Evolutionary conservation across 2,329 filamentous ascomycete genomes (phyloP).

Genomic region (Penicillium freii): DNA sequence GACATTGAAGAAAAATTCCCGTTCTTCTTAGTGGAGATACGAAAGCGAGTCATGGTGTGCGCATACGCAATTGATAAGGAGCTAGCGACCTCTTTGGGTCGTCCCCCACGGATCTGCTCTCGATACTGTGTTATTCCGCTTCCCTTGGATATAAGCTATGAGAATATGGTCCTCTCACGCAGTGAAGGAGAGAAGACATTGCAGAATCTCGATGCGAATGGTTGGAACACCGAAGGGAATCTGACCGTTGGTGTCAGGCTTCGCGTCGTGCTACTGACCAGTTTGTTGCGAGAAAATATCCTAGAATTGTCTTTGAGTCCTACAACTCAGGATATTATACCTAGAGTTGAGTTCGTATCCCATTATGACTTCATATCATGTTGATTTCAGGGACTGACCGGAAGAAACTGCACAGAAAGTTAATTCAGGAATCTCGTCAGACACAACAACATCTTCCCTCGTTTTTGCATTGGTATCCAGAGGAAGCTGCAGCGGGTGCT

Average conservation of each 20-base stretch:
- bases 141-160: slow-evolving; percentile 23
- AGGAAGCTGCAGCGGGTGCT: background rate
- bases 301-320: background rate
- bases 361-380: background rate
- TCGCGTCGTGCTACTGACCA: background rate
- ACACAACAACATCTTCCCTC: background rate
- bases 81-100: slow-evolving; percentile 47
- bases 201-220: slow-evolving; percentile 16
- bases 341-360: background rate
- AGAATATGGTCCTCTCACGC: slow-evolving; percentile 18
- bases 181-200: slow-evolving; percentile 10
- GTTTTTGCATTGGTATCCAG: background rate
- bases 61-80: slow-evolving; percentile 48
- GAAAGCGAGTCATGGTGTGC: slow-evolving; percentile 39
- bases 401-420: background rate
- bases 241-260: background rate
- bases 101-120: slow-evolving; percentile 44
- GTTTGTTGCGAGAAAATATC: background rate
- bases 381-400: background rate
- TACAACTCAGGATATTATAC: background rate
- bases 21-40: slow-evolving; percentile 37
- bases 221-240: slow-evolving; percentile 24
- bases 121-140: slow-evolving; percentile 34
- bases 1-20: slow-evolving; percentile 19
- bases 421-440: background rate